Evolutionary conservation across 306 rosid species (phyloP).

Genomic region (Carpinus fangiana): DNA sequence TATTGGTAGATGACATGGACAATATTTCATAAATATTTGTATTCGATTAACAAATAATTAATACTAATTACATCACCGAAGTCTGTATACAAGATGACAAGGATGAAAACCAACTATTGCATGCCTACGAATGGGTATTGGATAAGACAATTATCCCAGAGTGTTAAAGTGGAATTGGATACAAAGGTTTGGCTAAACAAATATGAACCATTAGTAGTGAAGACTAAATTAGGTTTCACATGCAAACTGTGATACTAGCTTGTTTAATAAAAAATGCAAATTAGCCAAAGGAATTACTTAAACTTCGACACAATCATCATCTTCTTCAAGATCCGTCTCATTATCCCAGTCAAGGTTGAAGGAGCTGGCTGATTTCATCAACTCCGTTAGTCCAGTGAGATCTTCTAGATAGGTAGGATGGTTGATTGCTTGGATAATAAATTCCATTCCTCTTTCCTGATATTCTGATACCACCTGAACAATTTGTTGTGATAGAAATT

Average conservation of each 20-base stretch:
- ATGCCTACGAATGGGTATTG: not conserved
- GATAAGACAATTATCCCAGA: not conserved
- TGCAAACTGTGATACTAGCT: too few species aligned
- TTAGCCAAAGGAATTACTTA: conserved; percentile 21
- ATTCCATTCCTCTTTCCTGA: conserved; percentile 65
- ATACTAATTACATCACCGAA: not conserved
- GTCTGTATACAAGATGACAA: not conserved
- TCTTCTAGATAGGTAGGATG: conserved; percentile 94
- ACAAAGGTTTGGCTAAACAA: not conserved
- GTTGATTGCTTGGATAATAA: conserved; percentile 82
- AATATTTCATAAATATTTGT: not conserved
- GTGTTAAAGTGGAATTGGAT: not conserved
- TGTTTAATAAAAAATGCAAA: not conserved
- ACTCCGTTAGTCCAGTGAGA: conserved; percentile 88
- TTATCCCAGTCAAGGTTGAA: conserved; percentile 74
- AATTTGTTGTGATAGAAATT: not conserved
- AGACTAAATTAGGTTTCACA: not conserved
- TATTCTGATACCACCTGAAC: conserved; percentile 82
- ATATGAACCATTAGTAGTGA: not conserved
- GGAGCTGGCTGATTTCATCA: conserved; percentile 80
- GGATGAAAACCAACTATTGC: not conserved
- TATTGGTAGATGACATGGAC: not conserved
- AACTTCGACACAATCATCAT: conserved; percentile 70
- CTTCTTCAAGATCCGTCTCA: conserved; percentile 50
- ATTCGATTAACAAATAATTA: not conserved